Evolutionary conservation across 139 green algal genomes (phyloP).

Genomic region (Edaphochlamys debaryana): DNA sequence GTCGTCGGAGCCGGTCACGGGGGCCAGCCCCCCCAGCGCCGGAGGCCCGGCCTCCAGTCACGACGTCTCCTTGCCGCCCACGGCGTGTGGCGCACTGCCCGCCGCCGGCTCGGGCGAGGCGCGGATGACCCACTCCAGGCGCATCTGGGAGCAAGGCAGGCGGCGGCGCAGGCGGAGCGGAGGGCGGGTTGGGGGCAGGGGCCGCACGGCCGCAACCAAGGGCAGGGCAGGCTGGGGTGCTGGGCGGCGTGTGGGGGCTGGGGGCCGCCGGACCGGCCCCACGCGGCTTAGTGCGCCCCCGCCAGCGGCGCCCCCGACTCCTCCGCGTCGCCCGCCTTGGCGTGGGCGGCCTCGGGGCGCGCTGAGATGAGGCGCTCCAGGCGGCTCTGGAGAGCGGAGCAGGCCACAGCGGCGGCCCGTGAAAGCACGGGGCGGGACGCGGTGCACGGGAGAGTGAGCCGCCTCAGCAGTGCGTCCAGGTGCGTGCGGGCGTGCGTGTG

Average conservation of each 20-base stretch:
- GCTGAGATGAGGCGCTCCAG: not conserved
- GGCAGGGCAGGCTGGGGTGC: too few relatives aligned
- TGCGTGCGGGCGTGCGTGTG: not conserved
- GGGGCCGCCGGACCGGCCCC: too few relatives aligned
- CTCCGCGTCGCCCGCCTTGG: not conserved
- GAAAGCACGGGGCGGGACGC: not conserved
- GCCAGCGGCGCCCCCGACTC: too few relatives aligned
- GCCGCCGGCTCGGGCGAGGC: not conserved
- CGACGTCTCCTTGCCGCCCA: too few relatives aligned
- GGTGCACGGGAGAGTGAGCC: not conserved
- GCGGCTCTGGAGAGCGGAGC: not conserved
- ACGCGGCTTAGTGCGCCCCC: too few relatives aligned
- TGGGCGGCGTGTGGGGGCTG: too few relatives aligned
- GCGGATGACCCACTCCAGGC: conserved; percentile 12
- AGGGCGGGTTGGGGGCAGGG: too few relatives aligned
- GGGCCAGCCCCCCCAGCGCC: too few relatives aligned
- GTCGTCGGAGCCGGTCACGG: too few relatives aligned
- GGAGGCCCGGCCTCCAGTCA: too few relatives aligned
- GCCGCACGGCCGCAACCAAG: too few relatives aligned
- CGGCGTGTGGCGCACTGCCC: not conserved
- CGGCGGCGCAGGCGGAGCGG: not conserved
- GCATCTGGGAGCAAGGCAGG: not conserved
- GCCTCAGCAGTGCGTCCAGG: not conserved
- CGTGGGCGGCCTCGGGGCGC: not conserved
- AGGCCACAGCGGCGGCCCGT: too few relatives aligned